Base-by-base conservation (phyloP, 768 basidiomycete species). In the Pleurotus eryngii region DNA sequence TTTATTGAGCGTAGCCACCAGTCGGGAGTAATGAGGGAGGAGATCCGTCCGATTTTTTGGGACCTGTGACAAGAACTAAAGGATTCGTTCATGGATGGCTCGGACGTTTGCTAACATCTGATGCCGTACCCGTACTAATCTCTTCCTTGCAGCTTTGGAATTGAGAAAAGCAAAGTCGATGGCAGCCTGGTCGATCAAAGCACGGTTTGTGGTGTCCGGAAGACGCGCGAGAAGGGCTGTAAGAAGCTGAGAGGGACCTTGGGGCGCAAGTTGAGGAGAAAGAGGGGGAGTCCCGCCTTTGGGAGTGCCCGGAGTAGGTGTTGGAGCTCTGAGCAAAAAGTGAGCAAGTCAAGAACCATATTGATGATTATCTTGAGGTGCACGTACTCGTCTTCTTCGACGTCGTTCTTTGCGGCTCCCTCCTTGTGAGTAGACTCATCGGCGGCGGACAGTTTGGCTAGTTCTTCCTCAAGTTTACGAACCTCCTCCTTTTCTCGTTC, bases 141-240 rank as follows among this genome's bases (percentile, higher is more conserved):
- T 76, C 69, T 96, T 98, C 64, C 97, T 79, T 11, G 95, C 92
- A 18, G 96, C 94, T 69, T 98, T 98, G 43, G 94, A 95, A 67
- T 98, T 99, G 57, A 99, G 76, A 66, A 95, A 93, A 0, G 94
- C 92, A 69, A 99, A 99, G 60, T 99, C 96, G 39, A 98, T 84
- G 0, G 95, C 95, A 26, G 89, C 88, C 71, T 96, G 92, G 68
- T 99, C 97, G 57, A 98, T 90, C 59, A 93, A 70, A 2, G 83
- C 81, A 14, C 92, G 84, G 65, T 94, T 98, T 11, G 91, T 95
- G n/a, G 92, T 90, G 68, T 99, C 96, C 0, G 96, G 91, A 9
- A 99, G 79, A 26, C 95, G 89, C 35, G 90, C 86, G 39, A 99
- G 85, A 17, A 99, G 77, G 9, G 92, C 90, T 3, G 91, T 94